Evolutionary conservation across 441 rosid species (phyloP), one percentile per base, ranked within the genome.

Genomic region (Viola pubescens): DNA sequence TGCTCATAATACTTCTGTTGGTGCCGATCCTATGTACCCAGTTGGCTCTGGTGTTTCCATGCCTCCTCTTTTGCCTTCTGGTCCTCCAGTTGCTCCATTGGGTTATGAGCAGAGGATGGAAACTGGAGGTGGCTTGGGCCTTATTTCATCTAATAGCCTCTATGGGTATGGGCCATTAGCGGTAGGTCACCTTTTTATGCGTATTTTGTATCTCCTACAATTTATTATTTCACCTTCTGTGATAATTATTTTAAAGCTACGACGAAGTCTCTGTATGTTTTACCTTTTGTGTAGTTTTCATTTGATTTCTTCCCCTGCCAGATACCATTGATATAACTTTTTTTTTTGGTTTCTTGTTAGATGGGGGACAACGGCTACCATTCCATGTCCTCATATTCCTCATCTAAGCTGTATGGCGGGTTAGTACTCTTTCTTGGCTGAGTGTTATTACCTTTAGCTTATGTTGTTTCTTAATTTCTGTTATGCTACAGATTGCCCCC

Each of bases 31-130:
- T 67, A 52, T 79, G 14, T 82, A 79, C 66, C 45, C 88, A 34
- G 73, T 60, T 66, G 76, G 86, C 59, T 39, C 75, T 54, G 74
- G 82, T 63, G 65, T 84, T 60, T 72, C 91, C 3, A 44, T 87
- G 60, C 74, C 91, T 52, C 82, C 97, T 63, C 67, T 85, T 56
- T 67, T 89, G 75, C 76, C 96, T 62, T 79, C 95, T 60, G 71
- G 78, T 78, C 82, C 95, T 10, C 81, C 81, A 55, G 81, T 77
- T 73, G 66, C 85, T 80, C 40, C 90, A 59, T 56, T 83, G 81
- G 80, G 82, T 65, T 90, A 78, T 77, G 96, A 88, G 71, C 85
- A 84, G 77, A 84, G 87, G 77, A 65, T 70, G 74, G 99, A 86
- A 64, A 61, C 77, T 34, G 81, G 81, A 58, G 82, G 70, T 64